Conservation (phyloP, 2,329 filamentous ascomycete genomes). For the Pseudogymnoascus pannorum region DNA sequence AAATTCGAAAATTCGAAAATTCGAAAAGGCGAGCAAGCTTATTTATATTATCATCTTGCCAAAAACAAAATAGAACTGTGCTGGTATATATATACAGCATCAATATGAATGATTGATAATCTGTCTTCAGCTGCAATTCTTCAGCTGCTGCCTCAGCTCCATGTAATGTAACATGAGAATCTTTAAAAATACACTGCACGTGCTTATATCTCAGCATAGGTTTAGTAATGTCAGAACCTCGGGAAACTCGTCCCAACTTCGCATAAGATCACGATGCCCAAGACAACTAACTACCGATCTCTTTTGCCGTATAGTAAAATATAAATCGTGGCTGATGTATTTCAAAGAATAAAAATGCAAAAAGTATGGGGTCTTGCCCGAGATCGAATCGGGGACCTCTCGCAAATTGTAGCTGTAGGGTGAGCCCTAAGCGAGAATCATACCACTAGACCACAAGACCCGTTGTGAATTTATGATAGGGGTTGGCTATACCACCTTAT, state of each 20-base stretch:
- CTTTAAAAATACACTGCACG: neutral
- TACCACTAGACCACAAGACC: slow-evolving; percentile 9
- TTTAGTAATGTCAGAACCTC: neutral
- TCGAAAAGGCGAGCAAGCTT: neutral
- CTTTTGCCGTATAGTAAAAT: neutral
- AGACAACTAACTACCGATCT: neutral
- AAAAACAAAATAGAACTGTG: neutral
- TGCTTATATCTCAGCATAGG: neutral
- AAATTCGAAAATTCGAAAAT: neutral
- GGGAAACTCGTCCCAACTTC: neutral
- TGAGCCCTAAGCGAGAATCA: slow-evolving; percentile 9
- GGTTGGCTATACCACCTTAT: neutral
- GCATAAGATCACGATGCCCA: neutral
- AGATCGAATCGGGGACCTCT: slow-evolving; percentile 9
- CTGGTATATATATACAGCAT: neutral
- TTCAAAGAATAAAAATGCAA: neutral
- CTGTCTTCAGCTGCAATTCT: neutral
- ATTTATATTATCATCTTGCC: neutral
- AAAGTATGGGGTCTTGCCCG: slow-evolving; percentile 6
- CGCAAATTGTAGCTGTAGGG: slow-evolving; percentile 9
- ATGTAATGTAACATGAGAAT: neutral
- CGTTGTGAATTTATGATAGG: neutral
- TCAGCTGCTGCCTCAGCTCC: neutral
- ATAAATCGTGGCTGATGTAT: neutral
- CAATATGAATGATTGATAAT: neutral